These are phyloP conservation scores for Rhynchospora breviuscula DNA, from an alignment of 176 grass and related monocot species.

Conservation along the genomic window DNA sequence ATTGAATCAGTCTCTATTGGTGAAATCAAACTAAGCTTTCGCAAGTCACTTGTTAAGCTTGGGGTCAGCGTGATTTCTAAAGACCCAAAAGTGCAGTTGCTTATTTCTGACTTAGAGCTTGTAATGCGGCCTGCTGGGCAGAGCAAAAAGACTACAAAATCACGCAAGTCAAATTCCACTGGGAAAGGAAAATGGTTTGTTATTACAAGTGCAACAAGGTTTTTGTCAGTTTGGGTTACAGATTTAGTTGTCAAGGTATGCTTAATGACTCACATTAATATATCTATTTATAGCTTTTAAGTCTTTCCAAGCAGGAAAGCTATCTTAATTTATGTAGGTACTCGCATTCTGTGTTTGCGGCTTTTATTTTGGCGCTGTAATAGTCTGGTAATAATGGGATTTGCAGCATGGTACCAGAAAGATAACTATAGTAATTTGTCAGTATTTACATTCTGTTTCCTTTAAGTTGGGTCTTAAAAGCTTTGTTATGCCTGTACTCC, in stretches of 20 bases:
- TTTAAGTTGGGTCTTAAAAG: not conserved
- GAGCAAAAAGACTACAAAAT: constrained; percentile 53
- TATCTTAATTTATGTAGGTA: not conserved
- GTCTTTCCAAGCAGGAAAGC: not conserved
- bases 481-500: not conserved
- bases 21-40: constrained; percentile 97
- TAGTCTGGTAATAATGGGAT: not conserved
- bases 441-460: not conserved
- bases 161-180: constrained; percentile 60
- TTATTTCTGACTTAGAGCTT: constrained; percentile 95
- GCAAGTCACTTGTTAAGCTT: constrained; percentile 93
- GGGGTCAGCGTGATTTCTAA: constrained; percentile 91
- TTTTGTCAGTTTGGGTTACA: constrained; percentile 77
- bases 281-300: not conserved
- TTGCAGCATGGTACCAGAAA: not conserved
- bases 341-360: not conserved
- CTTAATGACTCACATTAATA: constrained; percentile 8
- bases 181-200: constrained; percentile 99
- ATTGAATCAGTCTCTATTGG: constrained; percentile 83
- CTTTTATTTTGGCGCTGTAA: constrained; percentile 5
- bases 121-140: constrained; percentile 51
- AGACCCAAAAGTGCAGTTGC: constrained; percentile 86
- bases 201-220: constrained; percentile 72
- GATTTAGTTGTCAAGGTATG: constrained; percentile 94
- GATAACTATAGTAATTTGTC: too few relatives aligned